phyloP scores from a whole-genome alignment of 129 eudicot genomes.

The Apium graveolens region DNA sequence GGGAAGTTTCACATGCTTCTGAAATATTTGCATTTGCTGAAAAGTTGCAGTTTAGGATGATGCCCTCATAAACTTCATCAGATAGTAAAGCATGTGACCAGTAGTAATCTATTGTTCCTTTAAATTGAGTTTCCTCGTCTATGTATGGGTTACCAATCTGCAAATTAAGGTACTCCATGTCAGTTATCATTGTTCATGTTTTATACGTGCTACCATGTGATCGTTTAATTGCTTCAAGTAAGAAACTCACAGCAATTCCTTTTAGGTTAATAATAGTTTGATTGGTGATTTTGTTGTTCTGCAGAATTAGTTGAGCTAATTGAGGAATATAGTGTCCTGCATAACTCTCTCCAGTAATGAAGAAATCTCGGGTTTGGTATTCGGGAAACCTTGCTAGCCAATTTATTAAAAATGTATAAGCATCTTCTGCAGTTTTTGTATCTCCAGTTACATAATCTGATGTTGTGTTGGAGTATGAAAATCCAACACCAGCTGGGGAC shows the following conservation, averaged over 20 bases:
- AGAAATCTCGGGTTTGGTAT: slow-evolving; percentile 49
- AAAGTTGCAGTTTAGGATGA: slow-evolving; percentile 43
- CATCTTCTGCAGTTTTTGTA: slow-evolving; percentile 38
- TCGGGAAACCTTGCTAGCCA: slow-evolving; percentile 56
- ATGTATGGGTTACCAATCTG: too few species aligned
- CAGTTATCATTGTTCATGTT: background rate
- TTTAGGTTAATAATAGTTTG: slow-evolving; percentile 50
- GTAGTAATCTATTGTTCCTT: slow-evolving; percentile 18
- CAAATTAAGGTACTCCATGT: too few species aligned
- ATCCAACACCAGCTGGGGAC: slow-evolving; percentile 70
- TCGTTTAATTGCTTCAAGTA: background rate
- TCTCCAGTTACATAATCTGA: slow-evolving; percentile 41
- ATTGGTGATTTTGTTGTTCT: slow-evolving; percentile 50
- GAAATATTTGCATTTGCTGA: slow-evolving; percentile 24
- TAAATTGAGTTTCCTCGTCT: too few species aligned
- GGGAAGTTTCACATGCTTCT: slow-evolving; percentile 16
- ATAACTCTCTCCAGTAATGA: slow-evolving; percentile 48
- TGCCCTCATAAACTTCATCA: slow-evolving; percentile 38
- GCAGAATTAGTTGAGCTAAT: slow-evolving; percentile 47
- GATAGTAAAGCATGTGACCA: slow-evolving; percentile 55
- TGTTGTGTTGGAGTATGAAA: slow-evolving; percentile 49
- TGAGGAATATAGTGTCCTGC: slow-evolving; percentile 66
- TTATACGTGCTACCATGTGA: background rate
- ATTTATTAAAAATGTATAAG: slow-evolving; percentile 43
- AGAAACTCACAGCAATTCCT: slow-evolving; percentile 56